Evolutionary conservation across 495 filamentous ascomycete genomes (phyloP).

Genomic region (Geopyxis carbonaria): DNA sequence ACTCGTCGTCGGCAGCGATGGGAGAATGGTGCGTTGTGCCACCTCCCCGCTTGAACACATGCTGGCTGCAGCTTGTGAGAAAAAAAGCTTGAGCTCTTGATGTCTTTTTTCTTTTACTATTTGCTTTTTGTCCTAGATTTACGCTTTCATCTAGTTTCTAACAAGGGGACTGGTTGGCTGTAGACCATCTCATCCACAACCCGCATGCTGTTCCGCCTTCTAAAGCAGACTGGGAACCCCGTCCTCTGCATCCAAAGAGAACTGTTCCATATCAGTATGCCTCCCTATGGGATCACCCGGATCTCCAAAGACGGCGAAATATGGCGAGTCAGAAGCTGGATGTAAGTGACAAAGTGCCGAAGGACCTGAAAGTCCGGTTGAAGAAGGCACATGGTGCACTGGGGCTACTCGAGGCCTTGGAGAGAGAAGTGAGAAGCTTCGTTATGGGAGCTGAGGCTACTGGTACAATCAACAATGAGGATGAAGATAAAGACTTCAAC

Average conservation of each 20-base stretch:
- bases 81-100: background rate
- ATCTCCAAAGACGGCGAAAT: conserved; percentile 7
- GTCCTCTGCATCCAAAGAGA: conserved; percentile 59
- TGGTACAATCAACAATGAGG: conserved; percentile 23
- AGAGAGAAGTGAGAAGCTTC: conserved; percentile 45
- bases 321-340: too few species aligned
- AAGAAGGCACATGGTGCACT: conserved; percentile 54
- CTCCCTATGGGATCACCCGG: conserved; percentile 52
- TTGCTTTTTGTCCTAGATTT: background rate
- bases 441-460: conserved; percentile 34
- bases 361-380: conserved; percentile 45
- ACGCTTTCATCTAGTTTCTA: background rate
- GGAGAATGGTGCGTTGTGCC: conserved; percentile 69
- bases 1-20: conserved; percentile 70
- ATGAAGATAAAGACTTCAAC: background rate
- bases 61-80: background rate
- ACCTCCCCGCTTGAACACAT: too few species aligned
- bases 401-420: conserved; percentile 46
- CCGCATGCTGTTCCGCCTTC: conserved; percentile 71
- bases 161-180: conserved; percentile 1
- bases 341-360: conserved; percentile 36
- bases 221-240: conserved; percentile 61
- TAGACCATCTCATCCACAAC: conserved; percentile 73
- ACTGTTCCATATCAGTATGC: conserved; percentile 80
- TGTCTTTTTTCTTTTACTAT: background rate